These are phyloP conservation scores for Coemansia sp. DNA, from an alignment of 192 early-diverging fungal genomes.

Conservation along the genomic window DNA sequence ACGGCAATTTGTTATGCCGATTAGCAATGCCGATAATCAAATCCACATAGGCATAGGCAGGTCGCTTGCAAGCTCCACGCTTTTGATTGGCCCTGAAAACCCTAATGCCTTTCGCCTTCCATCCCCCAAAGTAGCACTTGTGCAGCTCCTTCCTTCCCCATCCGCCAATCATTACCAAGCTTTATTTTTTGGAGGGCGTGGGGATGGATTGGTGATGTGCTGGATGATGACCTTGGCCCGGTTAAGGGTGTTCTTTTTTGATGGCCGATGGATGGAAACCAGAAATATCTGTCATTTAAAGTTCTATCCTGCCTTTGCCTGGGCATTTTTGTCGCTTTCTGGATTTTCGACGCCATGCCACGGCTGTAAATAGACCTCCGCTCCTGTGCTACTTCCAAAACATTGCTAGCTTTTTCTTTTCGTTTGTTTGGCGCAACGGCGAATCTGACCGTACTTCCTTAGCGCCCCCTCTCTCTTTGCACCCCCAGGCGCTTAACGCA, in stretches of 20 bases:
- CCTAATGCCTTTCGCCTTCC: not conserved
- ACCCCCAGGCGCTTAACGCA: not conserved
- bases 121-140: not conserved
- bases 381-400: too few species aligned
- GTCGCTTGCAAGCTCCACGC: not conserved
- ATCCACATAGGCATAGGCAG: not conserved
- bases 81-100: not conserved
- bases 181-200: not conserved
- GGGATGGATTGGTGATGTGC: not conserved
- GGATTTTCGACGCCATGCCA: too few species aligned
- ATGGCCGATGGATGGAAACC: too few species aligned
- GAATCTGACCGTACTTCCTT: not conserved
- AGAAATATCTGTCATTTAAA: not conserved
- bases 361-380: too few species aligned
- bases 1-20: not conserved
- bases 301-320: not conserved
- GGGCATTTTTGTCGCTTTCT: not conserved
- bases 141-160: not conserved
- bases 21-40: not conserved
- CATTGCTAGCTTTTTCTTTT: too few species aligned
- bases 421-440: not conserved
- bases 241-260: too few species aligned
- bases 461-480: not conserved
- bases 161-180: not conserved
- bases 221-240: not conserved